A percentile compares a stretch with the other conserved stretches of the same genome.
Evolutionary conservation across 2,329 filamentous ascomycete genomes (phyloP).

Genomic region (Orbilia oligospora): DNA sequence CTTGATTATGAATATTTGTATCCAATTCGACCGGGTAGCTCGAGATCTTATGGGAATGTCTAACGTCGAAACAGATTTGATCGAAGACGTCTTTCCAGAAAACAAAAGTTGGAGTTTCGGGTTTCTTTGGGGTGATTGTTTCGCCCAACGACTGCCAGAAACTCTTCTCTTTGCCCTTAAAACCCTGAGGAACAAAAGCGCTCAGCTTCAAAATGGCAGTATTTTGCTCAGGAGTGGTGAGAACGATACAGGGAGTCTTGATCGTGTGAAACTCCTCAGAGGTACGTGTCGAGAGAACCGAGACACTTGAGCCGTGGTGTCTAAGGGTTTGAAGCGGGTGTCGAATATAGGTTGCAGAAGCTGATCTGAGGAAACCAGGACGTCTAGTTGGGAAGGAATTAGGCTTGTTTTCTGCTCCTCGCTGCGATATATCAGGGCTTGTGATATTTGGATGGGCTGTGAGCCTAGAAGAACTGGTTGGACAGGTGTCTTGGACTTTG

Average conservation of each 20-base stretch:
- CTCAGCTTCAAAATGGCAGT: constrained; percentile 40
- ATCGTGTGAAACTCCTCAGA: neutral
- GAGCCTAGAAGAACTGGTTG: neutral
- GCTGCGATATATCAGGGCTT: neutral
- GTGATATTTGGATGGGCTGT: neutral
- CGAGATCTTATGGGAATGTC: neutral
- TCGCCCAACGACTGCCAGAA: constrained; percentile 15
- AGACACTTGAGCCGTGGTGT: constrained; percentile 32
- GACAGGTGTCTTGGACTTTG: neutral
- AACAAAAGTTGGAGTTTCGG: constrained; percentile 30
- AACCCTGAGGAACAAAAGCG: constrained; percentile 9
- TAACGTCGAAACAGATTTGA: constrained; percentile 28
- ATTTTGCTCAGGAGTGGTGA: constrained; percentile 40
- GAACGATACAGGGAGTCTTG: constrained; percentile 35
- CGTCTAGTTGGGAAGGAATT: neutral
- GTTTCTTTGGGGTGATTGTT: constrained; percentile 5
- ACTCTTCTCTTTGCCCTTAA: constrained; percentile 5
- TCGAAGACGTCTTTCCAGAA: constrained; percentile 57
- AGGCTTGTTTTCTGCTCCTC: constrained; percentile 14
- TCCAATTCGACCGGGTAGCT: constrained; percentile 33
- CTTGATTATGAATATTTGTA: constrained; percentile 41
- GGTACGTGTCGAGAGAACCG: constrained; percentile 1
- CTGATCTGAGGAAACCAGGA: constrained; percentile 21
- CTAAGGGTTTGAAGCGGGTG: constrained; percentile 50
- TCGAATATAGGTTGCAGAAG: constrained; percentile 18